Percentiles rank a stretch among this genome's conserved stretches.
Evolutionary conservation across 2,329 filamentous ascomycete species (phyloP).

Genomic region (Drechslerella coelobrocha): DNA sequence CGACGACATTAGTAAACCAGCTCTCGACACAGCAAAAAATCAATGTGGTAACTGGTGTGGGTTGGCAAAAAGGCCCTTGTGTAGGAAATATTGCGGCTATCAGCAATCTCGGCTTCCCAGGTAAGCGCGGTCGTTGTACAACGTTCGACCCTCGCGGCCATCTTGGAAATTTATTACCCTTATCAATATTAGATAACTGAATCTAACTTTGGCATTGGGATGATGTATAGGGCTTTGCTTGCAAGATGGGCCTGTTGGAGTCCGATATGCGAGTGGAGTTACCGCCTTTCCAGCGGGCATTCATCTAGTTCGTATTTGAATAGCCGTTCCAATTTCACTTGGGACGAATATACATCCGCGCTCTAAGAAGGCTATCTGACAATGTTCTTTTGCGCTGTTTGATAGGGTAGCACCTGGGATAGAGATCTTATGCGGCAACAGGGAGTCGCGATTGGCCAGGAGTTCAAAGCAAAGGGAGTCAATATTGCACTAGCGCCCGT

Average conservation of each 20-base stretch:
- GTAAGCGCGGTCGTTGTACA: conserved; percentile 13
- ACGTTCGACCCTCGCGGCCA: too few relatives aligned
- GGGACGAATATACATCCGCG: too few relatives aligned
- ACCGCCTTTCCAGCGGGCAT: conserved; percentile 76
- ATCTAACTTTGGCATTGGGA: too few relatives aligned
- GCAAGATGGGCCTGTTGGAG: conserved; percentile 82
- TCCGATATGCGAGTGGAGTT: conserved; percentile 78
- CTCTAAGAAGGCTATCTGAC: too few relatives aligned
- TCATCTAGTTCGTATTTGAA: conserved; percentile 57
- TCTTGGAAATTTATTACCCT: too few relatives aligned
- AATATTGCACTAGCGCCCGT: conserved; percentile 79
- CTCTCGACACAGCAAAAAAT: conserved; percentile 88
- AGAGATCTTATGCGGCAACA: conserved; percentile 72
- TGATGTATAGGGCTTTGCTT: conserved; percentile 79
- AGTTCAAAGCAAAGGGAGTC: conserved; percentile 76
- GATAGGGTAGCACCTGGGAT: conserved; percentile 77
- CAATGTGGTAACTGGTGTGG: conserved; percentile 89
- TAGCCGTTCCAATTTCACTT: conserved; percentile 65
- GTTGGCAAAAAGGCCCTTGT: conserved; percentile 64
- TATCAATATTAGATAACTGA: too few relatives aligned
- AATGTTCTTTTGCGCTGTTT: too few relatives aligned
- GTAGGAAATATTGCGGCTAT: conserved; percentile 48
- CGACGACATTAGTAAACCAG: conserved; percentile 79
- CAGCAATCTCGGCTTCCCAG: conserved; percentile 33
- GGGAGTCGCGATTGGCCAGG: conserved; percentile 75